Conservation (phyloP, 2,329 filamentous ascomycete species). For the Cylindrodendrum hubeiense region DNA sequence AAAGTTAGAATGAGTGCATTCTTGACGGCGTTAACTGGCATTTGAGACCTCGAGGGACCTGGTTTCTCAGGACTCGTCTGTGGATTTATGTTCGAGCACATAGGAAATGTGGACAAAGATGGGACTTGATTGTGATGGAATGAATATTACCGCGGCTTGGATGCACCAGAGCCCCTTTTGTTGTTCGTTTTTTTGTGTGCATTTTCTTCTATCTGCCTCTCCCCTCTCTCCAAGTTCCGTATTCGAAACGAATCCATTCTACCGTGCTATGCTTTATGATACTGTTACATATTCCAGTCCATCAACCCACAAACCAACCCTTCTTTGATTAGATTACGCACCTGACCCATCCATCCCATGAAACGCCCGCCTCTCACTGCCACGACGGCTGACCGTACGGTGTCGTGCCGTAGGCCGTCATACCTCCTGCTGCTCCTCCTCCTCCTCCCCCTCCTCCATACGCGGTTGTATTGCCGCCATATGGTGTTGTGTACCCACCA, state of each 20-base stretch:
- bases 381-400: conserved; percentile 64
- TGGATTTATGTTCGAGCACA: conserved; percentile 15
- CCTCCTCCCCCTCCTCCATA: conserved; percentile 68
- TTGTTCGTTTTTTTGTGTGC: conserved; percentile 3
- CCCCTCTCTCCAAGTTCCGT: background rate
- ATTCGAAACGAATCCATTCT: conserved; percentile 40
- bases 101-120: background rate
- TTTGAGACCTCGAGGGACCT: conserved; percentile 12
- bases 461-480: conserved; percentile 74
- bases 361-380: conserved; percentile 53
- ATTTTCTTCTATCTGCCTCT: conserved; percentile 3
- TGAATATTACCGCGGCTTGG: conserved; percentile 13
- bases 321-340: conserved; percentile 38
- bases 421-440: conserved; percentile 64
- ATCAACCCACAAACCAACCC: conserved; percentile 29
- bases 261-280: conserved; percentile 44
- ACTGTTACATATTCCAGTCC: conserved; percentile 39
- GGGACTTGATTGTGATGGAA: background rate
- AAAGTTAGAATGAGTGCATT: conserved; percentile 32
- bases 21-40: conserved; percentile 40
- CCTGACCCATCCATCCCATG: conserved; percentile 33
- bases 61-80: conserved; percentile 11
- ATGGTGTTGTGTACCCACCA: conserved; percentile 76
- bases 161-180: conserved; percentile 12
- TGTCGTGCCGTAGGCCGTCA: conserved; percentile 73